Base-by-base conservation (phyloP, 495 filamentous ascomycete genomes). In the Penicillium nucicola region DNA sequence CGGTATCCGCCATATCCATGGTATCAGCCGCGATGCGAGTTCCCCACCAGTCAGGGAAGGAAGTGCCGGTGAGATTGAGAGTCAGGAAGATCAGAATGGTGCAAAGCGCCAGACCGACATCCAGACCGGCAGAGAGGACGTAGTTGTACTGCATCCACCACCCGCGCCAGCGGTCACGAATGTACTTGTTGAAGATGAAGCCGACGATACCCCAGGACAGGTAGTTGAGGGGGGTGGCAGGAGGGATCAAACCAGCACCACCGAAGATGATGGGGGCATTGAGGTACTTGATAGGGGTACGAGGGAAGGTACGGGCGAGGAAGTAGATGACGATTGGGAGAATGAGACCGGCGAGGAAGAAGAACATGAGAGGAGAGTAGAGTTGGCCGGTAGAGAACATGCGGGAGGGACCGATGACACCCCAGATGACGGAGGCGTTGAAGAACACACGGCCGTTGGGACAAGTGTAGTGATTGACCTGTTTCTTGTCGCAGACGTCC, bases 91-190 rank as follows among this genome's bases (percentile, higher is more conserved):
- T 86, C 18, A 90, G 57, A 43, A 91, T 78, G 0, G 84, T 87
- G 40, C 73, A 77, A 6, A 89, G 65, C 2, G 79, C 78, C 18
- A 90, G 71, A 11, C 86, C 87, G 40, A 80, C 78, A 57, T 89
- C 85, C 50, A 92, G 70, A 3, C 81, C 87, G 0, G 87, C 86
- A 17, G 85, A 87, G 0, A 84, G 79, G 55, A 89, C 74, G 62
- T 89, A 91, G 72, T 90, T 91, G 65, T 88, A 89, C 52, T 84
- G 81, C 72, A 84, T 72, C 86, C 84, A 89, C 86, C 85, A 89
- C 28, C 84, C 84, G 28, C 74, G 78, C 66, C 73, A 83, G 51
- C 77, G 74, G 52, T 82, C 71, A 33, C 80, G 74, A 51, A 88
- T 79, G 44, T 67, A 80, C 61, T 80, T 84, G 62, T 88, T 86